phyloP scores from a whole-genome alignment of 805 yeast species.

The Barnettozyma californica region DNA sequence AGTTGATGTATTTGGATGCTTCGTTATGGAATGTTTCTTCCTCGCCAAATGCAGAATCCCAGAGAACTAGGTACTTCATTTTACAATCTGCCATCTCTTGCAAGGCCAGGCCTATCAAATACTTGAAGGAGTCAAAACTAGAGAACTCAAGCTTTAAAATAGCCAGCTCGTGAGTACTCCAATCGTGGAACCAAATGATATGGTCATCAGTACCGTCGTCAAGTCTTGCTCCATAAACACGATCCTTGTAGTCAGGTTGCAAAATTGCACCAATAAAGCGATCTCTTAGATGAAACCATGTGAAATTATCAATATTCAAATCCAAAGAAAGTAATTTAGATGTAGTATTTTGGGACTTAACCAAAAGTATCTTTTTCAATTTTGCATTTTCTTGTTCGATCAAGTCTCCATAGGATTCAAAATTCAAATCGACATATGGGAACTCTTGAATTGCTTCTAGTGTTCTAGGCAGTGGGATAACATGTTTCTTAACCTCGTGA shows the following conservation, averaged over 20 bases:
- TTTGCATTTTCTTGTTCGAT: conserved; percentile 24
- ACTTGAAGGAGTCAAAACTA: conserved; percentile 19
- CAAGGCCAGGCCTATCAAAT: conserved; percentile 29
- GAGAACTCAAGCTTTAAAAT: conserved; percentile 18
- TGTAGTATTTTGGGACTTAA: conserved; percentile 16
- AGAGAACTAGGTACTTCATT: conserved; percentile 29
- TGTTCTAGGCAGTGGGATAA: conserved; percentile 2
- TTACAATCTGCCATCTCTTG: conserved; percentile 29
- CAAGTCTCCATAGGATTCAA: conserved; percentile 28
- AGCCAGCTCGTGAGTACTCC: conserved; percentile 28
- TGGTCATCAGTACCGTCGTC: conserved; percentile 26
- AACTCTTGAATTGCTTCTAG: conserved; percentile 9
- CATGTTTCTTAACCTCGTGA: conserved; percentile 33
- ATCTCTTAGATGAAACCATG: conserved; percentile 41
- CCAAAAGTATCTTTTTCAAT: conserved; percentile 18
- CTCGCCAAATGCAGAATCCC: conserved; percentile 32
- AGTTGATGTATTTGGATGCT: conserved; percentile 9
- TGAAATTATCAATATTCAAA: conserved; percentile 33
- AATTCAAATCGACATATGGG: conserved; percentile 20
- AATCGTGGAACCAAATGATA: conserved; percentile 41
- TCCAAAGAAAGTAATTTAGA: conserved; percentile 27
- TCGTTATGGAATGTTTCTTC: conserved; percentile 1
- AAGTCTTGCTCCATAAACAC: conserved; percentile 27
- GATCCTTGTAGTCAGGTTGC: conserved; percentile 9
- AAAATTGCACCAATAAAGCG: conserved; percentile 29